Evolutionary conservation across 495 filamentous ascomycete species (phyloP), one percentile per base, ranked within the genome.

Genomic region (Aspergillus coremiiformis): DNA sequence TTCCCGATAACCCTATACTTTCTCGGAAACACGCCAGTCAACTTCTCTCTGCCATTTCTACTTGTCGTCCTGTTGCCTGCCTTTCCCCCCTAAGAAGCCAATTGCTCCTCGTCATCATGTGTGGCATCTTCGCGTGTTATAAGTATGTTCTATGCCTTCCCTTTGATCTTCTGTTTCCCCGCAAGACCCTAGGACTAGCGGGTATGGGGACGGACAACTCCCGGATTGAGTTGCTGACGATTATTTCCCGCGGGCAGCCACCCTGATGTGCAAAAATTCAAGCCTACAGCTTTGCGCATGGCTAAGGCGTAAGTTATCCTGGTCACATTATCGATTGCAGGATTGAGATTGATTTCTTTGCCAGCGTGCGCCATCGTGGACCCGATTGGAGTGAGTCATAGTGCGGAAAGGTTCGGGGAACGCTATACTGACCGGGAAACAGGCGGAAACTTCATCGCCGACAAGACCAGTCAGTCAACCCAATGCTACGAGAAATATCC

Each of bases 101-200:
- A 64, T 68, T 64, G 62, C 59, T 55, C 41, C 37, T 53, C 15
- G 55, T 57, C 66, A 71, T 55, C 52, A 80, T 80, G 77, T 80
- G 77, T 72, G 93, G 93, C 67, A 97, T 98, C 63, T 96, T 96
- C 68, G 91, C 90, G 61, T 96, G 91, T 70, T 87, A 96, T 72
- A 77, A 80, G 89, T 93, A 74, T 69, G 87, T 69, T 44, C 50
- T 46, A n/a, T 33, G 39, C 17, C 55, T 55, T 47, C 49, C 29
- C 45, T 39, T 53, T 56, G 43, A 47, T 49, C 59, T 41, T 21
- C 24, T 27, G 39, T n/a, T 39, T 47, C 41, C 46, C 43, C 37
- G 56, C 64, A 68, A 59, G 73, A 17, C 37, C 37, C 37, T 41
- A 41, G n/a, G n/a, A n/a, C n/a, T 11, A 19, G 37, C 17, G 37